Conservation (phyloP, 768 basidiomycete species). For the Vararia minispora region DNA sequence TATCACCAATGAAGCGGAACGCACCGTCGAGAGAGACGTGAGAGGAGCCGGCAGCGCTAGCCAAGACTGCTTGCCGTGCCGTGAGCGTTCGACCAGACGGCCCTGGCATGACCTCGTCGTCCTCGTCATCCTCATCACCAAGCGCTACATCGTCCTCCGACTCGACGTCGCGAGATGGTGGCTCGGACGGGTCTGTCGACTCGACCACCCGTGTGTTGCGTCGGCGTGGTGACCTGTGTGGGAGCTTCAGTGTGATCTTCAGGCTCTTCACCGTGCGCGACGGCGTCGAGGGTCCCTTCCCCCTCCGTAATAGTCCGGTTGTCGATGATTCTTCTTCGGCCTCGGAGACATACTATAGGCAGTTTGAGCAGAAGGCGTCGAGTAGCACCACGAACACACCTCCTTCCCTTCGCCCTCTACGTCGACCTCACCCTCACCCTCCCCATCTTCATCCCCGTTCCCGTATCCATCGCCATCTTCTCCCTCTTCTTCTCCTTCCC, state of each 20-base stretch:
- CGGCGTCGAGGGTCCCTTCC: too few species aligned
- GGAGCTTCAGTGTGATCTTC: conserved; percentile 53
- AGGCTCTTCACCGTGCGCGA: conserved; percentile 31
- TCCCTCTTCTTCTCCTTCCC: conserved; percentile 30
- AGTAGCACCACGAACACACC: background rate
- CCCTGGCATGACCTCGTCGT: conserved; percentile 19
- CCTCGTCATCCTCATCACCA: too few species aligned
- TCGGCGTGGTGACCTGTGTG: conserved; percentile 15
- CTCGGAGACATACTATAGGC: conserved; percentile 5
- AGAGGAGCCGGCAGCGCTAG: conserved; percentile 54
- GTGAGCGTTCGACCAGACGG: conserved; percentile 23
- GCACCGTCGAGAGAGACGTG: conserved; percentile 59
- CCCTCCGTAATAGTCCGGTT: too few species aligned
- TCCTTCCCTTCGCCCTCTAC: conserved; percentile 16
- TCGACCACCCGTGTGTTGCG: conserved; percentile 21
- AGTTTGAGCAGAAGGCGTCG: conserved; percentile 3
- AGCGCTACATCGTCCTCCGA: conserved; percentile 24
- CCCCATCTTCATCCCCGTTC: conserved; percentile 13
- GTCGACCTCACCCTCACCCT: conserved; percentile 9
- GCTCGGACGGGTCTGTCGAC: conserved; percentile 33
- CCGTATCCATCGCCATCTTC: conserved; percentile 15
- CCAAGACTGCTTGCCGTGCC: conserved; percentile 57
- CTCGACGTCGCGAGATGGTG: conserved; percentile 32
- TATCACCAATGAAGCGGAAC: conserved; percentile 4
- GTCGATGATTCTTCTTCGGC: too few species aligned